Percentiles rank a stretch among this genome's conserved stretches.
These are phyloP conservation scores for Calonectria montana DNA, from an alignment of 2,329 filamentous ascomycete genomes.

Conservation along the genomic window DNA sequence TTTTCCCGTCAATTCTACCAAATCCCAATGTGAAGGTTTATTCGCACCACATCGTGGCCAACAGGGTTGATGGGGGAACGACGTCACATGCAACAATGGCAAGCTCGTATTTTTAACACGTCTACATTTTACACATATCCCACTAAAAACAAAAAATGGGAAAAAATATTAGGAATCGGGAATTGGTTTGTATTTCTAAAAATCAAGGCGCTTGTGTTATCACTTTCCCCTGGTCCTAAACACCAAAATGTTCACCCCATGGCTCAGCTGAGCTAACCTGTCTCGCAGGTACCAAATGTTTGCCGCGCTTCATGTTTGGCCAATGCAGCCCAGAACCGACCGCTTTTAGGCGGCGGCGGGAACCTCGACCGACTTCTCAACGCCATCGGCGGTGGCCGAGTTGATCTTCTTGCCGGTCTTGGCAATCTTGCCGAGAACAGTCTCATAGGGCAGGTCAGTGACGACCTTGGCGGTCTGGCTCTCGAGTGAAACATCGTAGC, in stretches of 20 bases:
- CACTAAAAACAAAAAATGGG: neutral
- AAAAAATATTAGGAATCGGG: neutral
- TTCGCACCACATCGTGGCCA: neutral
- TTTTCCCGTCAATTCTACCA: neutral
- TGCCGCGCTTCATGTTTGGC: neutral
- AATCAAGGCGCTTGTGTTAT: slow-evolving; percentile 28
- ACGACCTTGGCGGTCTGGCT: slow-evolving; percentile 84
- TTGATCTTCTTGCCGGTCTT: slow-evolving; percentile 97
- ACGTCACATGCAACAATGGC: neutral
- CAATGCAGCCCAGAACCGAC: neutral
- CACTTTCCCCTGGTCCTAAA: slow-evolving; percentile 31
- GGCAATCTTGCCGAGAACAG: slow-evolving; percentile 86
- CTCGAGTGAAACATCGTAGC: slow-evolving; percentile 88
- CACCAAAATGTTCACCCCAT: slow-evolving; percentile 31
- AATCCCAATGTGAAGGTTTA: neutral
- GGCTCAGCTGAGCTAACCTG: slow-evolving; percentile 33
- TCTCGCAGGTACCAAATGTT: slow-evolving; percentile 3
- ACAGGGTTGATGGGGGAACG: neutral
- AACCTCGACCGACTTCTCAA: slow-evolving; percentile 63
- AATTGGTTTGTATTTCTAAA: slow-evolving; percentile 27
- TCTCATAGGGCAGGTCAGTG: slow-evolving; percentile 79
- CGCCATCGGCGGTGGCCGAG: slow-evolving; percentile 77
- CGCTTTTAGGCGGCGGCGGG: slow-evolving; percentile 45
- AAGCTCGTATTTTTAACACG: too few relatives aligned
- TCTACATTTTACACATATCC: neutral